Conservation (phyloP, 768 basidiomycete species). For the Pleurotus tuoliensis region DNA sequence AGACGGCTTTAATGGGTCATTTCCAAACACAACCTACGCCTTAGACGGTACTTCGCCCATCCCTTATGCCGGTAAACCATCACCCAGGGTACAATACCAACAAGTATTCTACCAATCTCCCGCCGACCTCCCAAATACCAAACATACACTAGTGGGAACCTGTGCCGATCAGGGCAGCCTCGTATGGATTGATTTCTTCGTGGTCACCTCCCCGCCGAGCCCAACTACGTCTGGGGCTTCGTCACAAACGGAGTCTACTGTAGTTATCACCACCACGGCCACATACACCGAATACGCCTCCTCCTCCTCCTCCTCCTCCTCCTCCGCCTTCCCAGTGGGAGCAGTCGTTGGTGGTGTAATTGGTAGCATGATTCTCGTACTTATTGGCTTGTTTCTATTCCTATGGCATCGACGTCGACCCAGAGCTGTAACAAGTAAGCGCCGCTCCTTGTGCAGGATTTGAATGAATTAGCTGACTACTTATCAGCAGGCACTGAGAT, state of each 20-base stretch:
- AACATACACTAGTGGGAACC: neutral
- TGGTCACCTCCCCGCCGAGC: neutral
- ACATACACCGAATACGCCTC: neutral
- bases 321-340: neutral
- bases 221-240: neutral
- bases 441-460: too few relatives aligned
- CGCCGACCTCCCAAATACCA: neutral
- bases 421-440: neutral
- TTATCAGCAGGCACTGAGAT: too few relatives aligned
- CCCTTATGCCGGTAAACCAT: neutral
- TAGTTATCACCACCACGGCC: neutral
- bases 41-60: neutral
- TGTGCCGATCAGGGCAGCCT: neutral
- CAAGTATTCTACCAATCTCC: slow-evolving; percentile 6
- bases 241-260: neutral
- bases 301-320: neutral
- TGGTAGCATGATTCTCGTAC: neutral
- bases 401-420: neutral
- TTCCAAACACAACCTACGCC: neutral
- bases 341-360: neutral
- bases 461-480: too few relatives aligned
- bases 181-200: neutral
- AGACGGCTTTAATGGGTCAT: neutral
- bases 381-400: neutral
- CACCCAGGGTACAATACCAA: neutral